Percentiles rank a stretch among this genome's conserved stretches.
Evolutionary conservation across 164 flowering plant species (phyloP).

Genomic region (Malania oleifera): DNA sequence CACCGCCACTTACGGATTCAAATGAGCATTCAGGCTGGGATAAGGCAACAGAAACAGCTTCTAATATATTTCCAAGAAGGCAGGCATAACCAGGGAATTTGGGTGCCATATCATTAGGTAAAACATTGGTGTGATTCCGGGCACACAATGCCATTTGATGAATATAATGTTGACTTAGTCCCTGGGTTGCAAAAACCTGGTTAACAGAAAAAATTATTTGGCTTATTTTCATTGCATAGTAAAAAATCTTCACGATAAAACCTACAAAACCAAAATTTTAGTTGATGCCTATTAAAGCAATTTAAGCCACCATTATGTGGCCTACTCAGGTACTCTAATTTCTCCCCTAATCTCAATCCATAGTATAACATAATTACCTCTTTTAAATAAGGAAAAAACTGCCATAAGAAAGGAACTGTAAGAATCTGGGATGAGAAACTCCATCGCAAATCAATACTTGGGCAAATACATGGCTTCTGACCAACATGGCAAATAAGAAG

Average conservation of each 20-base stretch:
- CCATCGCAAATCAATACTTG: slow-evolving; percentile 44
- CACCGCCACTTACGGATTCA: slow-evolving; percentile 48
- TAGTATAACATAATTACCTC: slow-evolving; percentile 40
- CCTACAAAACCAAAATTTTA: too few relatives aligned
- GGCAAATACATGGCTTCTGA: slow-evolving; percentile 52
- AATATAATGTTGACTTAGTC: slow-evolving; percentile 49
- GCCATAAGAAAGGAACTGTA: slow-evolving; percentile 83
- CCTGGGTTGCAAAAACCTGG: slow-evolving; percentile 55
- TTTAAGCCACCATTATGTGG: neutral
- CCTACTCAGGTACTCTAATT: neutral
- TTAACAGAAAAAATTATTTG: slow-evolving; percentile 9
- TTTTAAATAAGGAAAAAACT: slow-evolving; percentile 58
- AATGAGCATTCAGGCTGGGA: slow-evolving; percentile 62
- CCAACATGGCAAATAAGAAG: slow-evolving; percentile 55
- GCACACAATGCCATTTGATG: slow-evolving; percentile 67
- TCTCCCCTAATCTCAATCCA: too few relatives aligned
- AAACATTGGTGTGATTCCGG: slow-evolving; percentile 42
- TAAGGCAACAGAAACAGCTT: slow-evolving; percentile 54
- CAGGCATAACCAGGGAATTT: slow-evolving; percentile 86
- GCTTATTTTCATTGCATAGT: too few relatives aligned
- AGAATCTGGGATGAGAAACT: slow-evolving; percentile 82
- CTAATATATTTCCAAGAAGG: slow-evolving; percentile 84
- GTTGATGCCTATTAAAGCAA: too few relatives aligned
- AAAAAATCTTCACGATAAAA: too few relatives aligned
- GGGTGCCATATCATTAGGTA: slow-evolving; percentile 56